Evolutionary conservation across 2,329 filamentous ascomycete species (phyloP), one percentile per base, ranked within the genome.

Genomic region (Cladorrhinum sp.): DNA sequence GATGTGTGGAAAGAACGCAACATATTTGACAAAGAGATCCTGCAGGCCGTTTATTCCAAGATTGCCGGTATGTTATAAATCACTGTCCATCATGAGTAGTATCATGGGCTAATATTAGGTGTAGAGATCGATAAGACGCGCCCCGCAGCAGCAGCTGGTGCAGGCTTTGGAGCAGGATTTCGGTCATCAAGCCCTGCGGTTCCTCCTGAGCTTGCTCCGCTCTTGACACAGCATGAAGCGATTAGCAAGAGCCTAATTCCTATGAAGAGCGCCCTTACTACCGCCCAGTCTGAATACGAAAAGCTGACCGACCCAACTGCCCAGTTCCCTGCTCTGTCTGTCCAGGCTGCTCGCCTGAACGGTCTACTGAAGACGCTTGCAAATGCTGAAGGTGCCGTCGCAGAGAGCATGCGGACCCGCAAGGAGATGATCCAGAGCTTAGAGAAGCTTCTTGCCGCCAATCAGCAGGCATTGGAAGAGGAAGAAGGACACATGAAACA

Each of bases 1-100:
- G 93, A 98, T 70, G 95, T 99, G 18, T 99, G 95, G 95, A 88
- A 89, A 71, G 87, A 93, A 69, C 84, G 95, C 36, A 78, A 80
- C 56, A 95, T 99, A 50, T 99, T 99, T 69, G 91, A 96, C 63
- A 74, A 74, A 1, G 84, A 89, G 0, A 90, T 96, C 53, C 88
- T 96, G 72, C 85, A 87, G 59, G 89, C 89, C 1, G 86, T 97
- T 56, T 93, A 98, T 71, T 79, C 84, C 60, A 84, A 90, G 27
- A 81, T 98, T 57, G 87, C 92, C 66, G 92, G 91, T 93, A 79
- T 65, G 81, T 68, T 12, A 23, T 38, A 8, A 23, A 27, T 60
- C 50, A 20, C 23, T 22, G 20, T 59, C 25, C 45, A 32, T 25
- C 18, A n/a, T 16, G 18, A 7, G 45, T 22, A 48, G 13, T 9